These are phyloP conservation scores for Hymenoscyphus fraxineus DNA, from an alignment of 2,329 filamentous ascomycete species.

Conservation along the genomic window DNA sequence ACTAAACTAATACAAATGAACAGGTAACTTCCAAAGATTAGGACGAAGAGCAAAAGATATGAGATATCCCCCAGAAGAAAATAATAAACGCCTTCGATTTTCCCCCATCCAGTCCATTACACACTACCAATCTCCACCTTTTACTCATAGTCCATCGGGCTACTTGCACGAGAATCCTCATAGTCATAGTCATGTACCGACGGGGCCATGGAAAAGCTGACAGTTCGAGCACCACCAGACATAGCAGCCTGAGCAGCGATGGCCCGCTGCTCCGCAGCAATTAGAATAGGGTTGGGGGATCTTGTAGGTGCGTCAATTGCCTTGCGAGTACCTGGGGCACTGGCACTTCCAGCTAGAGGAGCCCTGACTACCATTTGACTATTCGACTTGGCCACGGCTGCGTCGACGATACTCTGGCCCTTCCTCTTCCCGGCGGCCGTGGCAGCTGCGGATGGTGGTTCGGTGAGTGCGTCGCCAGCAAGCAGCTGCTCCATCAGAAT, in stretches of 20 bases:
- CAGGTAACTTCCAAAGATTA: neutral
- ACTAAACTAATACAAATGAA: neutral
- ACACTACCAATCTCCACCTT: neutral
- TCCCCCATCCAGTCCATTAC: neutral
- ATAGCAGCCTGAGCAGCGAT: no score
- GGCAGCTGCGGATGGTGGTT: neutral
- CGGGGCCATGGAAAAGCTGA: no score
- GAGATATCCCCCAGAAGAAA: neutral
- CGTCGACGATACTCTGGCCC: neutral
- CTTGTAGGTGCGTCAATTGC: no score
- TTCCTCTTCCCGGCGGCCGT: neutral
- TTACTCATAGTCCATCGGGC: neutral
- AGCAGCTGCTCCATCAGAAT: conserved; percentile 7
- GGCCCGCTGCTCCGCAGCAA: no score
- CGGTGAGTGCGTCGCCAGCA: neutral
- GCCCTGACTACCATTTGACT: no score
- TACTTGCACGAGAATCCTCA: neutral
- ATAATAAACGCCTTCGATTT: neutral
- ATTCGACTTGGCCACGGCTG: neutral
- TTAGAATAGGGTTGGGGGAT: no score
- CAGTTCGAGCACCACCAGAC: no score
- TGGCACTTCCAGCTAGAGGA: no score
- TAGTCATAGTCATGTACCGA: no score
- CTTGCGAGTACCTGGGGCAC: no score
- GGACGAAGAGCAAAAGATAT: neutral